Conservation (phyloP, 2,329 filamentous ascomycete species). For the Botryotinia calthae region DNA sequence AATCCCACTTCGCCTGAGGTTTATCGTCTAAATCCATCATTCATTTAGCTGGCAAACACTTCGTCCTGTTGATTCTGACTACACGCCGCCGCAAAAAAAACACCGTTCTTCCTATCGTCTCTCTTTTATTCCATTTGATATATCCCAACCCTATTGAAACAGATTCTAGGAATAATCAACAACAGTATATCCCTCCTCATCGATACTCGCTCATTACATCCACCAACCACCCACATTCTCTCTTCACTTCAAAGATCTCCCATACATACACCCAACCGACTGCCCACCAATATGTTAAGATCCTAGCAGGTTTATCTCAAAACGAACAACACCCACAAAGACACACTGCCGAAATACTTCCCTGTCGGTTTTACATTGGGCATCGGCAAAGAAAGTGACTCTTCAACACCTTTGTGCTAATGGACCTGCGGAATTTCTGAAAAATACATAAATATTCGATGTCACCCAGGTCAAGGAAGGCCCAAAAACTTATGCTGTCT, state of each 20-base stretch:
- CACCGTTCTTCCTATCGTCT: not conserved
- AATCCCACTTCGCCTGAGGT: not conserved
- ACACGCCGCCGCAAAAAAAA: not conserved
- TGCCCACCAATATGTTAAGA: conserved; percentile 3
- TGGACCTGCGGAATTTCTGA: conserved; percentile 3
- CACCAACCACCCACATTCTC: not conserved
- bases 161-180: not conserved
- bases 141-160: not conserved
- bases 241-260: conserved; percentile 12
- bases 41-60: not conserved
- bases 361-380: not conserved
- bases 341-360: not conserved
- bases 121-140: not conserved
- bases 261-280: conserved; percentile 3
- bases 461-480: conserved; percentile 11
- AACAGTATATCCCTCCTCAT: not conserved
- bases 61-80: not conserved
- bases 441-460: conserved; percentile 10
- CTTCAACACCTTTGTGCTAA: not conserved
- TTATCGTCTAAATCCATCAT: not conserved
- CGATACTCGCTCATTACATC: not conserved
- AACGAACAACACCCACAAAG: not conserved
- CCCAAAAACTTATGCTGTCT: conserved; percentile 19
- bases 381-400: not conserved
- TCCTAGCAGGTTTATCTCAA: not conserved